Evolutionary conservation across 306 rosid species (phyloP), one percentile per base, ranked within the genome.

Genomic region (Dalbergia cochinchinensis): DNA sequence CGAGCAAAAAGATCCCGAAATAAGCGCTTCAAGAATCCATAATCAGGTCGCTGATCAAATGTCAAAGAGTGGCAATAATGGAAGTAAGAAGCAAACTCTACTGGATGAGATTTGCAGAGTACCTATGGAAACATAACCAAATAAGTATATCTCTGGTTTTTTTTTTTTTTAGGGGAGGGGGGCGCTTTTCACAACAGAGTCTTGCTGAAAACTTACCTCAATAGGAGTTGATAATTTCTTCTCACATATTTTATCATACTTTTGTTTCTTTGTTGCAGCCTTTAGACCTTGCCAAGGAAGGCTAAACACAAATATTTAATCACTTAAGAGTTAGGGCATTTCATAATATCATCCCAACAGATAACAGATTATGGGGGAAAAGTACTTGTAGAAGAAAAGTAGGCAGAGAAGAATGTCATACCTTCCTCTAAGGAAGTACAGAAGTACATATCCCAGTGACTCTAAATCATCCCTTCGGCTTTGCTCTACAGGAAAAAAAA

Each of bases 231-330:
- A 95, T 80, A 91, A 53, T 86, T 95, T 93, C 90, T 91, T 95
- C 85, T 95, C 96, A 47, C 98, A 91, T 83, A 93, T 95, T 85
- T 96, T 93, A 82, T 96, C 98, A 87, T 96, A 96, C 69, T 96
- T 93, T 86, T 96, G 98, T 83, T 96, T 96, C 90, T 96, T 93
- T 15, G 99, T 93, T 61, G 94, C 96, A 80, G 98, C 99, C 87
- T 89, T 93, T 69, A 96, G 90, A 86, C 97, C 98, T 91, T 96
- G 99, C 99, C 98, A 96, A 37, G 98, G 98, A 90, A 96, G 99
- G 86, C 99, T 96, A 35, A 51, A 80, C 55, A 74, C 58, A 82
- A 73, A 85, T 65, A 82, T 50, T 26, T 26, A 41, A 65, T 10
- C 61, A 85, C 42, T 51, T 44, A 61, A 61, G 68, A 51, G 62